Evolutionary conservation across 2,329 filamentous ascomycete genomes (phyloP).

Genomic region (Domatiomyces globalis): DNA sequence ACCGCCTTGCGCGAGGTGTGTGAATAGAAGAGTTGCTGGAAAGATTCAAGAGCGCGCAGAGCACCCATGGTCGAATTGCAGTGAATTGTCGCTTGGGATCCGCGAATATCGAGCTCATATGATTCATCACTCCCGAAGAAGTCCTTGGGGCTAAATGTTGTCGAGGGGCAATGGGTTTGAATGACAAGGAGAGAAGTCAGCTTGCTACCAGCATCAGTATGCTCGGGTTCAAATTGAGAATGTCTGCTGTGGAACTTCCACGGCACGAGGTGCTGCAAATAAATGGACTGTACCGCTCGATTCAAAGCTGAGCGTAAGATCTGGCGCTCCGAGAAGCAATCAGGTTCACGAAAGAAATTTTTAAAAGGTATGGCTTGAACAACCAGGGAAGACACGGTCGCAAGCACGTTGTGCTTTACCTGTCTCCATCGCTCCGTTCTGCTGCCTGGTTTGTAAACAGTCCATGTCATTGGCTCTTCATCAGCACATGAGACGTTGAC

Average conservation of each 20-base stretch:
- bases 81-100: conserved; percentile 7
- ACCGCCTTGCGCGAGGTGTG: conserved; percentile 22
- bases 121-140: conserved; percentile 19
- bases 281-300: background rate
- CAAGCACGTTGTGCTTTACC: background rate
- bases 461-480: background rate
- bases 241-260: conserved; percentile 22
- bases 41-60: conserved; percentile 19
- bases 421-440: background rate
- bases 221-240: conserved; percentile 16
- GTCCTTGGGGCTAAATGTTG: conserved; percentile 4
- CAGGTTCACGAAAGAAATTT: too few species aligned
- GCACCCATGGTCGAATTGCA: conserved; percentile 17
- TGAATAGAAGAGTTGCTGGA: conserved; percentile 21
- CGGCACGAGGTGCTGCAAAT: conserved; percentile 16
- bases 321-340: too few species aligned
- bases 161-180: conserved; percentile 9
- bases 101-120: conserved; percentile 17
- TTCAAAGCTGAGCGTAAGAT: too few species aligned
- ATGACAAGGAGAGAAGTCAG: conserved; percentile 17
- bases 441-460: background rate
- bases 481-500: background rate
- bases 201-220: conserved; percentile 1
- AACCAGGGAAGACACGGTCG: too few species aligned
- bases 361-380: too few species aligned